These are phyloP conservation scores for Tetrapisispora nanseiensis DNA, from an alignment of 805 yeast genomes.

Conservation along the genomic window DNA sequence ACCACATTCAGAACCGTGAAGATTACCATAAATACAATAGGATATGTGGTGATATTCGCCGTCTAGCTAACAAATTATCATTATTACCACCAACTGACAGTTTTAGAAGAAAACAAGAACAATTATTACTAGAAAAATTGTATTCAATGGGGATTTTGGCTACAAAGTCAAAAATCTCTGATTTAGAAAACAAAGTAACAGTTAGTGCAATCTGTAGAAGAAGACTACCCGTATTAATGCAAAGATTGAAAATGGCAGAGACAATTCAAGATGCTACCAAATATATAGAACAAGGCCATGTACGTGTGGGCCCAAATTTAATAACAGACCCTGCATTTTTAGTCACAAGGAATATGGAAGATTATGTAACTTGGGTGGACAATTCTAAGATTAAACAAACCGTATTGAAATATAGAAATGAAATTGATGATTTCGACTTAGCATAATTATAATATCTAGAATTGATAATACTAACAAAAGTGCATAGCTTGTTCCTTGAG, in stretches of 20 bases:
- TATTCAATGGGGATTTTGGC: slow-evolving; percentile 82
- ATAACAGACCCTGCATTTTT: slow-evolving; percentile 93
- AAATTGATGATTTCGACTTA: slow-evolving; percentile 49
- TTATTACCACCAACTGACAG: slow-evolving; percentile 82
- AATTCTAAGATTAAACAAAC: slow-evolving; percentile 85
- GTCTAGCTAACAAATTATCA: slow-evolving; percentile 77
- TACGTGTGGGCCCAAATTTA: slow-evolving; percentile 91
- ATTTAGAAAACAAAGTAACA: slow-evolving; percentile 81
- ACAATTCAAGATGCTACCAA: slow-evolving; percentile 81
- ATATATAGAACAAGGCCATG: slow-evolving; percentile 93
- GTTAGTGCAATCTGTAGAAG: slow-evolving; percentile 90
- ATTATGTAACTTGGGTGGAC: slow-evolving; percentile 97
- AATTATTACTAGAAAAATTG: slow-evolving; percentile 74
- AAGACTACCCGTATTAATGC: slow-evolving; percentile 90
- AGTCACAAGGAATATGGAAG: slow-evolving; percentile 90
- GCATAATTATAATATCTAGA: slow-evolving; percentile 22
- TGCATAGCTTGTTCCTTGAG: too few species aligned
- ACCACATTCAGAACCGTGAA: slow-evolving; percentile 88
- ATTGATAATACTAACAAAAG: too few species aligned
- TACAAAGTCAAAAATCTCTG: slow-evolving; percentile 83
- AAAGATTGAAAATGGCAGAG: slow-evolving; percentile 88
- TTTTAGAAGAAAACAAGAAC: slow-evolving; percentile 79
- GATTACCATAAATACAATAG: slow-evolving; percentile 92
- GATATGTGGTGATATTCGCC: slow-evolving; percentile 84
- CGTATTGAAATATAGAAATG: slow-evolving; percentile 77